Evolutionary conservation across 768 basidiomycete genomes (phyloP).

Genomic region (Aureoboletus auriporus): DNA sequence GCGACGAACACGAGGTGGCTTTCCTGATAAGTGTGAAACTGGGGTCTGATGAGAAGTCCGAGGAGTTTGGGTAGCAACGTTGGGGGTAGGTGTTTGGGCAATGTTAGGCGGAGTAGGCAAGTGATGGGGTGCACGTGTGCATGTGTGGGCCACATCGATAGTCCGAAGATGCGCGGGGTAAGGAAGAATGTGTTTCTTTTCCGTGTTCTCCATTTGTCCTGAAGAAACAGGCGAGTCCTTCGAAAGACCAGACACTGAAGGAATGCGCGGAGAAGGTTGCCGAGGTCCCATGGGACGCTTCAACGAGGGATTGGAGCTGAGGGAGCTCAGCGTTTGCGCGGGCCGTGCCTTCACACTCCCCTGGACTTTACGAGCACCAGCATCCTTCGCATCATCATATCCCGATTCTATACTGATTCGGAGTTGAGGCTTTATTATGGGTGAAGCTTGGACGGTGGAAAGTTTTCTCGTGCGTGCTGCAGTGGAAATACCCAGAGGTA

Average conservation of each 20-base stretch:
- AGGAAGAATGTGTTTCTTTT: constrained; percentile 4
- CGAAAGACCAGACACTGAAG: not conserved
- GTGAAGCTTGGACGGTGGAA: constrained; percentile 30
- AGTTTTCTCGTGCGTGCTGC: constrained; percentile 19
- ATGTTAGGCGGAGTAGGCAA: constrained; percentile 6
- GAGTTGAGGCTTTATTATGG: constrained; percentile 12
- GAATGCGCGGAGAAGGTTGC: constrained; percentile 15
- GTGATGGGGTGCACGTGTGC: not conserved
- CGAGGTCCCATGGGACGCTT: constrained; percentile 22
- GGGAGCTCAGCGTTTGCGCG: constrained; percentile 15
- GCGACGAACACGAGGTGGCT: constrained; percentile 23
- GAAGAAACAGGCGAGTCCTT: constrained; percentile 3
- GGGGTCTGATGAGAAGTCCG: constrained; percentile 7
- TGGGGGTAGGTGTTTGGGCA: constrained; percentile 16
- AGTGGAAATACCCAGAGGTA: constrained; percentile 5
- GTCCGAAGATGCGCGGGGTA: constrained; percentile 1
- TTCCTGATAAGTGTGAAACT: constrained; percentile 23
- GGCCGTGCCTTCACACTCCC: not conserved
- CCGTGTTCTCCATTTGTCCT: not conserved
- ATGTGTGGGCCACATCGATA: constrained; percentile 12
- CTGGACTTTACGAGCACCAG: not conserved
- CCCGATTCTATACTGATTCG: constrained; percentile 11
- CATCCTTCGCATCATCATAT: not conserved
- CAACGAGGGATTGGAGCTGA: constrained; percentile 21
- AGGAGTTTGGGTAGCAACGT: constrained; percentile 8